phyloP scores from a whole-genome alignment of 2,329 filamentous ascomycete genomes.

The Fusarium foetens region DNA sequence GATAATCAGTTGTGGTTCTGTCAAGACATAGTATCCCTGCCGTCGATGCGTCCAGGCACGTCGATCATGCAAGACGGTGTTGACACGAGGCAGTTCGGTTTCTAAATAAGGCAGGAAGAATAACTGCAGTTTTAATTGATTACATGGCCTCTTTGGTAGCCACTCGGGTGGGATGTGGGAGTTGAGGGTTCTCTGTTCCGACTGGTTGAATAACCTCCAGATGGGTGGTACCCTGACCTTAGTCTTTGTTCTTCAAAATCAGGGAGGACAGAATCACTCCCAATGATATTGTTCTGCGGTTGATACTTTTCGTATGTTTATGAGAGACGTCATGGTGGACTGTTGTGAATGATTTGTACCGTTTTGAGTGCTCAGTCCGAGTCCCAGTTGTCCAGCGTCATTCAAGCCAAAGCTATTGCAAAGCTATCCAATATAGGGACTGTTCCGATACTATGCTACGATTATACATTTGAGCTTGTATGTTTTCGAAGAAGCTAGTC shows the following conservation, averaged over 20 bases:
- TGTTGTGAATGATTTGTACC: neutral
- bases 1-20: constrained; percentile 11
- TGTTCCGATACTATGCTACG: neutral
- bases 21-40: constrained; percentile 10
- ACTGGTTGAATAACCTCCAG: constrained; percentile 7
- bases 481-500: neutral
- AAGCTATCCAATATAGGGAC: neutral
- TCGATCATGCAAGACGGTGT: constrained; percentile 26
- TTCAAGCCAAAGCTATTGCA: neutral
- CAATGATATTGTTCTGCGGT: neutral
- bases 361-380: neutral
- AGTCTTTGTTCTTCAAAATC: neutral
- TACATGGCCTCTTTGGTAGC: constrained; percentile 7
- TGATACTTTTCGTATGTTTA: neutral
- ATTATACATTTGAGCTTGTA: neutral
- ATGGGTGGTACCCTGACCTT: constrained; percentile 2
- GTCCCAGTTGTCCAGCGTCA: neutral
- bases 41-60: constrained; percentile 26
- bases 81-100: constrained; percentile 9
- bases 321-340: neutral
- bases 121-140: constrained; percentile 19
- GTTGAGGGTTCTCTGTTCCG: constrained; percentile 9
- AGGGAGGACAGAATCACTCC: neutral
- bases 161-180: constrained; percentile 14
- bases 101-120: constrained; percentile 2